phyloP scores from a whole-genome alignment of 805 yeast genomes.

The Starmerella floris region DNA sequence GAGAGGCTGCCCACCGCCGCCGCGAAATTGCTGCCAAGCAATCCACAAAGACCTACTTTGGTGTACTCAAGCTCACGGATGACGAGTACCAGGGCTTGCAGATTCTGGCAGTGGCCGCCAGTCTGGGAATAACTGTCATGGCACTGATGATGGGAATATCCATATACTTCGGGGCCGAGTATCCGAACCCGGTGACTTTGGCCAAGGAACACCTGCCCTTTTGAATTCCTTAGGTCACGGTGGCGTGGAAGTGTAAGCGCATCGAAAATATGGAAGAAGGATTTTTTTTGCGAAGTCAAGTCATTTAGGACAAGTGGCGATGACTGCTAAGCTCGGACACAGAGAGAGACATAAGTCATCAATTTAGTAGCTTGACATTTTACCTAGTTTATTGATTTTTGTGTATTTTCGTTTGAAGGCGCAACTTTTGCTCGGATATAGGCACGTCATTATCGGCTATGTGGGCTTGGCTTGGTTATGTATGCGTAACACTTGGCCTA shows the following conservation, averaged over 20 bases:
- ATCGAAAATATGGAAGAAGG: neutral
- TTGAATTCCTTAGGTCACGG: neutral
- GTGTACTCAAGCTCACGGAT: conserved; percentile 4
- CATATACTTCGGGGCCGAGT: conserved; percentile 15
- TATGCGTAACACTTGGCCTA: conserved; percentile 45
- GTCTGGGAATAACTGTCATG: conserved; percentile 7
- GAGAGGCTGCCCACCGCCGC: conserved; percentile 10
- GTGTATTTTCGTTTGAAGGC: too few relatives aligned
- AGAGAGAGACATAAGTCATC: too few relatives aligned
- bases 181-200: conserved; percentile 10
- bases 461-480: too few relatives aligned
- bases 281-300: neutral
- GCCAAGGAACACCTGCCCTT: conserved; percentile 5
- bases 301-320: too few relatives aligned
- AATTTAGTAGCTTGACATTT: too few relatives aligned
- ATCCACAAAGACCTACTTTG: neutral
- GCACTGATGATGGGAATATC: conserved; percentile 17
- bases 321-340: neutral
- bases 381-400: too few relatives aligned
- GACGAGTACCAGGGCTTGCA: conserved; percentile 13
- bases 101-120: conserved; percentile 11
- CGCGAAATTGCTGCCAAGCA: conserved; percentile 2
- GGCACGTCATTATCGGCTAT: too few relatives aligned
- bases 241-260: neutral
- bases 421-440: too few relatives aligned